Evolutionary conservation across 1,139 yeast genomes (phyloP), one percentile per base, ranked within the genome.

Genomic region (Hemisphaericaspora xylofermentans): DNA sequence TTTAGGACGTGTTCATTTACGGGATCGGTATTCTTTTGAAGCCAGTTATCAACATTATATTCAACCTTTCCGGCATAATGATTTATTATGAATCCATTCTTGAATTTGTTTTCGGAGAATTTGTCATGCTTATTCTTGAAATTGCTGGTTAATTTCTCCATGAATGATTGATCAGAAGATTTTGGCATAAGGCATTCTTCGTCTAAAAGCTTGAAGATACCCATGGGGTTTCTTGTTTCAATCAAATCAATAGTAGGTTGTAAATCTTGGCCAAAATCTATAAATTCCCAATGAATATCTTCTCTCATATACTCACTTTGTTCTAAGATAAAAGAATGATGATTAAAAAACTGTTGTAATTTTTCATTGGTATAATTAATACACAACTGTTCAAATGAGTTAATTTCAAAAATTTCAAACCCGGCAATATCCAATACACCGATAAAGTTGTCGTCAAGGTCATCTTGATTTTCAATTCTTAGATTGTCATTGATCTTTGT

Each of bases 401-500:
- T 94, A 45, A 78, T 76, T 43, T 88, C 83, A 59, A 94, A 94
- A 44, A 93, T 93, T 65, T 94, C 99, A 64, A 93, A 94, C 6
- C 98, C 99, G 0, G 98, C 98, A 54, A 93, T 94, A 70, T 93
- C 99, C 45, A 93, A 70, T 3, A 94, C 94, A 2, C 99, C 98
- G 52, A 93, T 88, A 52, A 84, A 91, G 44, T 84, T 80, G 14
- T 59, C 60, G 32, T 43, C 52, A 14, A 51, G 37, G 5, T 49
- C 50, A 8, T 50, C 46, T 3, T 50, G 40, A n/a, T 46, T 36
- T 31, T 57, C 62, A 22, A 50, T 50, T 35, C 54, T 78, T 36
- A 91, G 72, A 42, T 80, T 84, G n/a, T 71, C 71, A 58, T 94
- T 94, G 54, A 94, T 87, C 41, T 80, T 77, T 44, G 75, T 76